Evolutionary conservation across 257 asterid species (phyloP).

Genomic region (Mentha longifolia): DNA sequence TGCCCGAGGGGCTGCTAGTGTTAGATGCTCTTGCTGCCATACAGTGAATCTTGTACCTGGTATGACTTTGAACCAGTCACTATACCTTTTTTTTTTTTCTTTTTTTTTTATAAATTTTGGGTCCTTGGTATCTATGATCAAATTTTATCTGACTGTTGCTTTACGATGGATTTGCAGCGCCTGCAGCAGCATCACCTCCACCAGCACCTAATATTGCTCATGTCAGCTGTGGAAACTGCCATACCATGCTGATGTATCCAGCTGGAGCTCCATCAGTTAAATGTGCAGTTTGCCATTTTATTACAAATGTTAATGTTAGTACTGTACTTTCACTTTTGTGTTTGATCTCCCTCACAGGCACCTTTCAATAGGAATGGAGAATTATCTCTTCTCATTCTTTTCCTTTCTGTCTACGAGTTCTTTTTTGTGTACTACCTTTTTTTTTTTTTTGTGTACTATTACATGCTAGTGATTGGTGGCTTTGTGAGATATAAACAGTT

Average conservation of each 20-base stretch:
- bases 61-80: conserved; percentile 32
- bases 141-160: conserved; percentile 28
- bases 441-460: too few relatives aligned
- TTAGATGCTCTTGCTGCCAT: conserved; percentile 94
- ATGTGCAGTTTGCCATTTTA: conserved; percentile 90
- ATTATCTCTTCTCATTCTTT: too few relatives aligned
- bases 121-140: background rate
- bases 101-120: background rate
- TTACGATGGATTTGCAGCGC: conserved; percentile 43
- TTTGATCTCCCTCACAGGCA: conserved; percentile 13
- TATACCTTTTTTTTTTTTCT: background rate
- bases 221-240: conserved; percentile 90
- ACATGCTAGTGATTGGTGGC: conserved; percentile 3
- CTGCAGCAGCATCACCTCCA: conserved; percentile 30
- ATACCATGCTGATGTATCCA: conserved; percentile 86
- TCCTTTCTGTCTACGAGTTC: background rate
- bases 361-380: background rate
- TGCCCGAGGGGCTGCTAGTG: conserved; percentile 86
- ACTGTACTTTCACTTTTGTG: conserved; percentile 16
- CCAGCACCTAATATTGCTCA: conserved; percentile 62
- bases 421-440: background rate
- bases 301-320: conserved; percentile 78
- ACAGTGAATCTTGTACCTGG: conserved; percentile 92
- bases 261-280: conserved; percentile 98
- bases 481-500: background rate